Evolutionary conservation across 495 filamentous ascomycete genomes (phyloP).

Genomic region (Sabuloglossum arenarium): DNA sequence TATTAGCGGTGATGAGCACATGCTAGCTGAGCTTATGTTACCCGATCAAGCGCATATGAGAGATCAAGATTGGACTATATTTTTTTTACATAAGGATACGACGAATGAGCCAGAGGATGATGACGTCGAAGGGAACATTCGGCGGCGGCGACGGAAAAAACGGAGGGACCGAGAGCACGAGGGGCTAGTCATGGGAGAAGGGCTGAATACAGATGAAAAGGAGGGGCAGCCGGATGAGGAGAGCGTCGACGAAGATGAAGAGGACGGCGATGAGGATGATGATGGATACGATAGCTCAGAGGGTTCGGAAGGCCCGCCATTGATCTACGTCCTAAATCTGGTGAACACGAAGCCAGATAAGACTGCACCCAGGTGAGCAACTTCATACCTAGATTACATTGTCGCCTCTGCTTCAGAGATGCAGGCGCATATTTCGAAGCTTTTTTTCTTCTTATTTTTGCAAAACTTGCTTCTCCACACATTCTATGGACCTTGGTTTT

Average conservation of each 20-base stretch:
- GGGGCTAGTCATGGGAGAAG: not conserved
- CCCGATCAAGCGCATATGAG: constrained; percentile 91
- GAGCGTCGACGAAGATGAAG: constrained; percentile 19
- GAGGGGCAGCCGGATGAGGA: constrained; percentile 6
- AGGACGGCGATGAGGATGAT: constrained; percentile 35
- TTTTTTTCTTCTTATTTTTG: not conserved
- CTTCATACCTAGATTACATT: not conserved
- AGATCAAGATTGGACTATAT: constrained; percentile 97
- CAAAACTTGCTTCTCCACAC: not conserved
- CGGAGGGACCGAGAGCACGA: constrained; percentile 9
- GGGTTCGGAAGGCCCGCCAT: constrained; percentile 57
- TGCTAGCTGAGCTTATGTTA: constrained; percentile 97
- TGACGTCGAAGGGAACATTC: constrained; percentile 26
- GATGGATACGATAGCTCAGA: constrained; percentile 30
- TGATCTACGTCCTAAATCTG: constrained; percentile 93
- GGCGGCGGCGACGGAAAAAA: constrained; percentile 20
- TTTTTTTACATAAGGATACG: constrained; percentile 89
- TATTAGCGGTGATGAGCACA: constrained; percentile 92
- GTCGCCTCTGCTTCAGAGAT: not conserved
- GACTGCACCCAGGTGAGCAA: constrained; percentile 48
- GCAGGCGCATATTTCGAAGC: not conserved
- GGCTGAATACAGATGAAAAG: not conserved
- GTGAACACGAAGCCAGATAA: constrained; percentile 97
- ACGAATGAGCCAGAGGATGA: constrained; percentile 47
- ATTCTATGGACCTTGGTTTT: not conserved